Percentiles rank a stretch among this genome's conserved stretches.
These are phyloP conservation scores for Colletotrichum sp. DNA, from an alignment of 2,329 filamentous ascomycete genomes.

Conservation along the genomic window DNA sequence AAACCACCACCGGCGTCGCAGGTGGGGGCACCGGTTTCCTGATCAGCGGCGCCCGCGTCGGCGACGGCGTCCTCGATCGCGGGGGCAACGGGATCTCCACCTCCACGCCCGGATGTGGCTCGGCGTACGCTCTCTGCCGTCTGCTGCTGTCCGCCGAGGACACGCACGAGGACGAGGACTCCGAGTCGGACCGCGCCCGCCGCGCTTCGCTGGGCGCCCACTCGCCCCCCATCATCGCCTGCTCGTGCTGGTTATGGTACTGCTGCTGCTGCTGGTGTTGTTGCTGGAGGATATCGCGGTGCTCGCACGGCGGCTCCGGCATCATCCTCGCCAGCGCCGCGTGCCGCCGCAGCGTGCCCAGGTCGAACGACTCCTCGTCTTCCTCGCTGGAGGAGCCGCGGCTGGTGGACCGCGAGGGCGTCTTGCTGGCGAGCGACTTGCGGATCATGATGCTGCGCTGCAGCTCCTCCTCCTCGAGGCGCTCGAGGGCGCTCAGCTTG, in stretches of 20 bases:
- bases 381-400: not conserved
- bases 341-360: not conserved
- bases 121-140: not conserved
- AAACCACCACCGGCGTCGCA: not conserved
- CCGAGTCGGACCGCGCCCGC: not conserved
- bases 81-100: slow-evolving; percentile 2
- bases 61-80: slow-evolving; percentile 2
- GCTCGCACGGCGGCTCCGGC: not conserved
- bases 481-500: slow-evolving; percentile 30
- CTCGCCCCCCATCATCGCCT: not conserved
- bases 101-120: slow-evolving; percentile 11
- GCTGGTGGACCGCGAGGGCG: not conserved
- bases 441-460: slow-evolving; percentile 46
- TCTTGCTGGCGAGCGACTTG: slow-evolving; percentile 41
- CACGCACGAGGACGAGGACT: not conserved
- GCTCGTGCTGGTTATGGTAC: not conserved
- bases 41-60: not conserved
- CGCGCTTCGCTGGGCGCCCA: not conserved
- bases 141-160: not conserved
- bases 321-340: not conserved
- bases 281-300: not conserved
- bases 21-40: not conserved
- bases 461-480: slow-evolving; percentile 37
- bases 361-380: not conserved
- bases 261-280: not conserved